Evolutionary conservation across 495 filamentous ascomycete species (phyloP).

Genomic region (Neurospora tetrasperma): DNA sequence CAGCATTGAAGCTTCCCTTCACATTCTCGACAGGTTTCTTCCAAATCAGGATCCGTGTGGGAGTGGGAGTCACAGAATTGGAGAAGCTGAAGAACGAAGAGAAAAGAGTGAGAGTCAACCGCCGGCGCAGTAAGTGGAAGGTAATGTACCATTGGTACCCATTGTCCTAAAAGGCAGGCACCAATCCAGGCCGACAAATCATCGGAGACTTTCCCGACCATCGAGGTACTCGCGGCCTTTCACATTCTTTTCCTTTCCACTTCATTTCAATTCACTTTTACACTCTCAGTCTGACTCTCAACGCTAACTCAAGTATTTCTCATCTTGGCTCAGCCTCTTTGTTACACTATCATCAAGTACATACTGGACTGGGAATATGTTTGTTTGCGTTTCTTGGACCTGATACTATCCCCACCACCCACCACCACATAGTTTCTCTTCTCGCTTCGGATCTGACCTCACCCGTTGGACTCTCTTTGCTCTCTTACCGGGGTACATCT

Average conservation of each 20-base stretch:
- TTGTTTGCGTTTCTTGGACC: neutral
- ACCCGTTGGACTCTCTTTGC: neutral
- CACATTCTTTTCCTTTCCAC: neutral
- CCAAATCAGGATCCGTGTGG: neutral
- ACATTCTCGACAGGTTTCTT: neutral
- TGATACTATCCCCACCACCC: neutral
- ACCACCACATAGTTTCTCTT: neutral
- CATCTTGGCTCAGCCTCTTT: neutral
- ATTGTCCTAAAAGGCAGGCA: neutral
- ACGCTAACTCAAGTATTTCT: neutral
- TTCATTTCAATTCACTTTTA: neutral
- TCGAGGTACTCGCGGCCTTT: neutral
- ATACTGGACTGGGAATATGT: neutral
- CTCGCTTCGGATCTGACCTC: neutral
- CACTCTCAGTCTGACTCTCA: neutral
- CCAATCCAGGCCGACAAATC: neutral
- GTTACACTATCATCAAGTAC: neutral
- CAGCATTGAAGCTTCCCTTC: neutral
- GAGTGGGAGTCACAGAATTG: neutral
- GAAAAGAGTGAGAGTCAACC: neutral
- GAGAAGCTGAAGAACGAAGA: neutral
- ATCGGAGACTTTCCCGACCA: neutral
- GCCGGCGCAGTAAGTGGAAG: neutral
- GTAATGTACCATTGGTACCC: neutral
- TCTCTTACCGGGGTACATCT: neutral